A percentile compares a stretch with the other conserved stretches of the same genome.
These are phyloP conservation scores for Striga hermonthica DNA, from an alignment of 305 asterid genomes.

Conservation along the genomic window DNA sequence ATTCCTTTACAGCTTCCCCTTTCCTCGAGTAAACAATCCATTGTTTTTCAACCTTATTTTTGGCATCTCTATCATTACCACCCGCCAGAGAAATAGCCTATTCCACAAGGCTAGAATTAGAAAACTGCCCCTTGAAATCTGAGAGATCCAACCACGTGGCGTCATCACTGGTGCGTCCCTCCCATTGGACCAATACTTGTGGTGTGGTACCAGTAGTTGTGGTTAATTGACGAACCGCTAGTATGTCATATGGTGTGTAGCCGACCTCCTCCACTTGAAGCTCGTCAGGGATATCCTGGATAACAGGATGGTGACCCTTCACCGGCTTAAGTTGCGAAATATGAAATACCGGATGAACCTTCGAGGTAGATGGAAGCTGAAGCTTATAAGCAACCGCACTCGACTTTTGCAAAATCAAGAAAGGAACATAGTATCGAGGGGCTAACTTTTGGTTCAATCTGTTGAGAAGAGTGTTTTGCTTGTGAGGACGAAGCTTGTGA, in stretches of 20 bases:
- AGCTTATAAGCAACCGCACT: no score
- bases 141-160: neutral
- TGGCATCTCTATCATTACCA: neutral
- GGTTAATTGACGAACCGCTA: neutral
- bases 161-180: neutral
- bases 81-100: neutral
- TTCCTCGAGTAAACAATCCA: no score
- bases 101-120: neutral
- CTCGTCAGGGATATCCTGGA: no score
- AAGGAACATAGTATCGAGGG: neutral
- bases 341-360: neutral
- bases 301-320: neutral
- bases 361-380: neutral
- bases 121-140: neutral
- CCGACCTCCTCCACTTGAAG: neutral
- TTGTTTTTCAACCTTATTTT: neutral
- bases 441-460: neutral
- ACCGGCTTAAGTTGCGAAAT: neutral
- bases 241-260: neutral
- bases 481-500: no score
- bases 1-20: no score
- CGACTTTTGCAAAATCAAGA: neutral
- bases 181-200: neutral
- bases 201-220: neutral
- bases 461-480: neutral